Evolutionary conservation across 129 eudicot genomes (phyloP).

Genomic region (Tagetes erecta): DNA sequence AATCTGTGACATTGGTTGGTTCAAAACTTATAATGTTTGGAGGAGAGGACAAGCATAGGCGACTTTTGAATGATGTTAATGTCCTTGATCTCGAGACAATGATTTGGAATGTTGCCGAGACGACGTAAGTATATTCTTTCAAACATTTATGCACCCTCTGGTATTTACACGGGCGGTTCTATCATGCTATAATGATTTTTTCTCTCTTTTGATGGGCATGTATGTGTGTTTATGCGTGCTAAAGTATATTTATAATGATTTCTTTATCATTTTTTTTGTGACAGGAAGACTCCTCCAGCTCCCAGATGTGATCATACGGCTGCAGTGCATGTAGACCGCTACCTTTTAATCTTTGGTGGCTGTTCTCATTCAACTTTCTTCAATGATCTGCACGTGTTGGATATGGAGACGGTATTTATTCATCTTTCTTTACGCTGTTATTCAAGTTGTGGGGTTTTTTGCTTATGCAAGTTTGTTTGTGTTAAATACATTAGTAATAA

Average conservation of each 20-base stretch:
- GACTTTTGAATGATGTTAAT: conserved; percentile 74
- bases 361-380: conserved; percentile 93
- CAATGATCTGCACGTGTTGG: conserved; percentile 79
- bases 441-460: conserved; percentile 8
- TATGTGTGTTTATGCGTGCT: conserved; percentile 4
- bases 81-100: conserved; percentile 84
- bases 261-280: conserved; percentile 31
- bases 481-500: neutral
- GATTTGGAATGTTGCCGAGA: conserved; percentile 75
- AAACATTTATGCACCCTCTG: conserved; percentile 1
- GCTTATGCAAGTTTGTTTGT: neutral
- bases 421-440: conserved; percentile 22
- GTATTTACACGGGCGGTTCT: conserved; percentile 8
- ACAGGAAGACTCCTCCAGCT: conserved; percentile 83
- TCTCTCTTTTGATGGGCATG: conserved; percentile 5
- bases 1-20: conserved; percentile 79
- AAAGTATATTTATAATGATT: conserved; percentile 10
- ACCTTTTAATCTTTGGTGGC: conserved; percentile 88
- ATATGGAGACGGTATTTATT: conserved; percentile 68
- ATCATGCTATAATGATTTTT: neutral
- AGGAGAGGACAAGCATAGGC: conserved; percentile 79
- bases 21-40: conserved; percentile 92
- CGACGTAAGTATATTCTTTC: conserved; percentile 46
- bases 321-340: conserved; percentile 80
- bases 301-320: conserved; percentile 97